phyloP scores from a whole-genome alignment of 1,284 basidiomycete genomes.

The Sphagnurus paluster region DNA sequence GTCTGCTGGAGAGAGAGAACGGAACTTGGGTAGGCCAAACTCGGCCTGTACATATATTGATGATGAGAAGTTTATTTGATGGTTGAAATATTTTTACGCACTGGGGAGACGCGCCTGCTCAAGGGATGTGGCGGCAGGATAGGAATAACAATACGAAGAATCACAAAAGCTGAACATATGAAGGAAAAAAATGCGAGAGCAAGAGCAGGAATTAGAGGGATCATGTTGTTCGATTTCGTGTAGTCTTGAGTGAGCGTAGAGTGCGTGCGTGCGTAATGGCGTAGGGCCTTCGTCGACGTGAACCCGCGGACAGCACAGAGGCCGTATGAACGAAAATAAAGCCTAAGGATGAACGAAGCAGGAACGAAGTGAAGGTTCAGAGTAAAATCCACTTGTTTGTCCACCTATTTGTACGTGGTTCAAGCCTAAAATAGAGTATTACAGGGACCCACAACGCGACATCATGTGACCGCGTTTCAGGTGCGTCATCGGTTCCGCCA shows the following conservation, averaged over 20 bases:
- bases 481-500: not conserved
- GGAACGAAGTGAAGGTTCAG: slow-evolving; percentile 22
- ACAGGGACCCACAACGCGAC: slow-evolving; percentile 31
- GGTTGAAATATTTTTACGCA: slow-evolving; percentile 33
- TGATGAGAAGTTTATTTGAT: slow-evolving; percentile 9
- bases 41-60: slow-evolving; percentile 64
- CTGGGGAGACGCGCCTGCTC: slow-evolving; percentile 68
- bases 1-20: slow-evolving; percentile 61
- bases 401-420: slow-evolving; percentile 38
- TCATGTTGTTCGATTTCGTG: slow-evolving; percentile 45
- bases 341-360: slow-evolving; percentile 21
- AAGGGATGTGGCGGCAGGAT: slow-evolving; percentile 69
- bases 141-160: slow-evolving; percentile 70
- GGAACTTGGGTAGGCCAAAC: slow-evolving; percentile 68
- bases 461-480: slow-evolving; percentile 18
- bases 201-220: slow-evolving; percentile 64
- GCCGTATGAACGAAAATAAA: slow-evolving; percentile 26
- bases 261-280: slow-evolving; percentile 44
- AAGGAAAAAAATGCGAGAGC: slow-evolving; percentile 68
- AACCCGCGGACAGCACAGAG: slow-evolving; percentile 24
- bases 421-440: slow-evolving; percentile 21
- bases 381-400: slow-evolving; percentile 28
- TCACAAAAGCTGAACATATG: slow-evolving; percentile 66
- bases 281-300: slow-evolving; percentile 36
- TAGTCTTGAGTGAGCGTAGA: slow-evolving; percentile 47